phyloP scores from a whole-genome alignment of 257 asterid genomes.

The Coffea canephora region DNA sequence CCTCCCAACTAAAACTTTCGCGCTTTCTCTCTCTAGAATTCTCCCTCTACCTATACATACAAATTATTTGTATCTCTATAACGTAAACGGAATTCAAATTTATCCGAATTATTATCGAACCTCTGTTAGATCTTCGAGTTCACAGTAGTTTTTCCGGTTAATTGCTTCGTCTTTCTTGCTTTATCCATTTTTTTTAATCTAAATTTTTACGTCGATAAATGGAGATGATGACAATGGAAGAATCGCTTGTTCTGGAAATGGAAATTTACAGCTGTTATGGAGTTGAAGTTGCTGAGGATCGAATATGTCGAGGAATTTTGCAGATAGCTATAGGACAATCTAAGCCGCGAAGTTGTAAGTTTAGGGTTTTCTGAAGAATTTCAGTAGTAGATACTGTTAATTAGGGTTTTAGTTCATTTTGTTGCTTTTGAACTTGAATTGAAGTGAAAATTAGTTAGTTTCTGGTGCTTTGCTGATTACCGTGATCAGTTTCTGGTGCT shows the following conservation, averaged over 20 bases:
- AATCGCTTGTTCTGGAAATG: slow-evolving; percentile 38
- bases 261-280: slow-evolving; percentile 32
- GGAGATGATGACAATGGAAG: slow-evolving; percentile 51
- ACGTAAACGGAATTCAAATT: too few species aligned
- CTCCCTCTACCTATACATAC: slow-evolving; percentile 26
- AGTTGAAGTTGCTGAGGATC: slow-evolving; percentile 55
- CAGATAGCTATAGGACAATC: slow-evolving; percentile 50
- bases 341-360: slow-evolving; percentile 62
- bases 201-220: slow-evolving; percentile 25
- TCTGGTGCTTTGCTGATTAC: not conserved
- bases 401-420: slow-evolving; percentile 20
- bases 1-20: slow-evolving; percentile 8
- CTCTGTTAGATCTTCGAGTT: slow-evolving; percentile 12
- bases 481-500: not conserved
- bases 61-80: not conserved
- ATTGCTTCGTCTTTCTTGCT: not conserved
- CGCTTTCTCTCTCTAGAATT: slow-evolving; percentile 7
- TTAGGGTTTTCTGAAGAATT: slow-evolving; percentile 52
- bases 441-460: slow-evolving; percentile 16
- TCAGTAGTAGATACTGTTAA: not conserved
- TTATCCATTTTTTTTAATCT: not conserved
- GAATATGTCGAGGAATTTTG: slow-evolving; percentile 50
- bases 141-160: slow-evolving; percentile 12
- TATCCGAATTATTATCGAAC: slow-evolving; percentile 2
- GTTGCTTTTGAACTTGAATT: slow-evolving; percentile 18